phyloP scores from a whole-genome alignment of 2,329 filamentous ascomycete species.

The Diaporthe humulicola region DNA sequence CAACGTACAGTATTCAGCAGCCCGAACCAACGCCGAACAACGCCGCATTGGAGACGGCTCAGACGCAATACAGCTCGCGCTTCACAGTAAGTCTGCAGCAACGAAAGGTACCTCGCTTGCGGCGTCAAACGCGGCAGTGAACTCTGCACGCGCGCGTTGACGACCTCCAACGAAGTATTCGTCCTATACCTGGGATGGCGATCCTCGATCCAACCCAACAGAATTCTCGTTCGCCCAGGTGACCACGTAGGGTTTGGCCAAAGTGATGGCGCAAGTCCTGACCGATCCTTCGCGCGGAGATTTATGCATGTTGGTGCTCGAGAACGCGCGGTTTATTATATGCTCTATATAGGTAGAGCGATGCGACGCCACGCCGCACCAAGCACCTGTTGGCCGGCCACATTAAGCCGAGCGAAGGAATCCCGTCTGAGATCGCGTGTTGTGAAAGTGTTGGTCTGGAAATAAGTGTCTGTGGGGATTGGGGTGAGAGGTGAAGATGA shows the following conservation, averaged over 20 bases:
- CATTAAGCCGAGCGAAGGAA: neutral
- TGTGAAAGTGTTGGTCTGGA: neutral
- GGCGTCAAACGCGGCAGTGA: slow-evolving; percentile 16
- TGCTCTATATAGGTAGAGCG: slow-evolving; percentile 15
- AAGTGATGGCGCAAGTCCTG: slow-evolving; percentile 11
- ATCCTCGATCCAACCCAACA: slow-evolving; percentile 17
- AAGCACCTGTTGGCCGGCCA: neutral
- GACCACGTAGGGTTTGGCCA: neutral
- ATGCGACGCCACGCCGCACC: slow-evolving; percentile 21
- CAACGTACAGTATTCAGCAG: neutral
- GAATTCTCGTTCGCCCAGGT: neutral
- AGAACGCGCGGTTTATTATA: slow-evolving; percentile 9
- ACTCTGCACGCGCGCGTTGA: neutral
- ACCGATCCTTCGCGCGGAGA: slow-evolving; percentile 15
- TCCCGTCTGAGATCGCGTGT: neutral
- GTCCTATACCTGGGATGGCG: neutral
- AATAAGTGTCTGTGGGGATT: neutral
- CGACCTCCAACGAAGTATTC: neutral
- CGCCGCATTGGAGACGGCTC: neutral
- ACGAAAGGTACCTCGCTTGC: neutral
- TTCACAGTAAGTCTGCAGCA: neutral
- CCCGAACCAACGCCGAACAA: neutral
- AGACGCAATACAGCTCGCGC: neutral
- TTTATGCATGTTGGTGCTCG: slow-evolving; percentile 13
- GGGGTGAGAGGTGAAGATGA: neutral